Evolutionary conservation across 805 yeast species (phyloP), one percentile per base, ranked within the genome.

Genomic region (Wickerhamiella spandovensis): DNA sequence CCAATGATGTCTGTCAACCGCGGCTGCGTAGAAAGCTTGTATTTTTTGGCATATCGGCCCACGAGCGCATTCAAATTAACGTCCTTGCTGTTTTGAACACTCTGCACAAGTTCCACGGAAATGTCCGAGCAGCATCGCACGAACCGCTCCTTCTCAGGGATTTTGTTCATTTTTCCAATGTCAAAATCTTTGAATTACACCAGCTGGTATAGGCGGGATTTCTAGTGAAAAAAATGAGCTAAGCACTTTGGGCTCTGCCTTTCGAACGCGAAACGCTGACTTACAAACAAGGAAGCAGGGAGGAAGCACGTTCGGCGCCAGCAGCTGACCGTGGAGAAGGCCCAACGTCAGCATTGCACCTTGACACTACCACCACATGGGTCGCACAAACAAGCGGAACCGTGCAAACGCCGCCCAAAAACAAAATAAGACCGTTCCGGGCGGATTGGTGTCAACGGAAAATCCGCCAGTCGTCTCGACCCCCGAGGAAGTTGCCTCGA

Each of bases 61-160:
- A 92, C 84, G 51, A 92, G 71, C 1, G 96, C 97, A 67, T 92
- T 92, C 59, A 92, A 69, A 64, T 92, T 92, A 58, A 90, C 80
- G 59, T 85, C 94, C 58, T 77, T 82, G 38, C 84, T 77, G 21
- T 78, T 74, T 50, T 84, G 79, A 24, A 87, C 71, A 5, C 94
- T 81, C 21, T 82, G 76, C 18, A 89, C 92, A 43, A 89, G 73
- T 65, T 88, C 96, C 45, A 84, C 70, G 2, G 95, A 84, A 46
- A 89, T 84, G 61, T 89, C 97, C 23, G 95, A 84, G 67, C 96
- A 88, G 65, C 96, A 86, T 64, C 84, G 88, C 43, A 90, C 68
- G 62, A 90, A 90, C 52, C 97, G 74, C 69, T 90, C 98, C 66
- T 84, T 87, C 62, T 89, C 97, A 1, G 95, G 94, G 20, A 89